phyloP scores from a whole-genome alignment of 257 asterid species.

The Mitragyna speciosa region DNA sequence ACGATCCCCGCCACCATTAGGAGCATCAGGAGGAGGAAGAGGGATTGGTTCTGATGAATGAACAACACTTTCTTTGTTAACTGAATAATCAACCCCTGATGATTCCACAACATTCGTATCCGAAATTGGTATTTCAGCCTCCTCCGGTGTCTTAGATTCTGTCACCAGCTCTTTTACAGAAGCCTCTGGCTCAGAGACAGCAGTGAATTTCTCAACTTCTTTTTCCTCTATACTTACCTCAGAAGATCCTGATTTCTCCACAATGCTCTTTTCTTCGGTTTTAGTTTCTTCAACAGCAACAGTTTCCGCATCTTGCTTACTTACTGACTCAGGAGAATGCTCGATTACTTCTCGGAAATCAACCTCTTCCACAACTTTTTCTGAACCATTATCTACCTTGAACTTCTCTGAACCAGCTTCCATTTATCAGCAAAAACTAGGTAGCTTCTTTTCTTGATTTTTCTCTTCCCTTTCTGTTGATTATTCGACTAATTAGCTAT shows the following conservation, averaged over 20 bases:
- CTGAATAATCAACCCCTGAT: constrained; percentile 15
- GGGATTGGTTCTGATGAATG: not conserved
- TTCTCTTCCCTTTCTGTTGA: not conserved
- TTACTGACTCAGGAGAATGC: constrained; percentile 1
- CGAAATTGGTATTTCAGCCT: constrained; percentile 26
- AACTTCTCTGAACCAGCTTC: not conserved
- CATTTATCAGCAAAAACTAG: not conserved
- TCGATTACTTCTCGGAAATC: not conserved
- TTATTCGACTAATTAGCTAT: not conserved
- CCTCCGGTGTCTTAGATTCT: not conserved
- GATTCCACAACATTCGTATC: constrained; percentile 24
- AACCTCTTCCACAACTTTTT: constrained; percentile 2
- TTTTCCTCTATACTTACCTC: not conserved
- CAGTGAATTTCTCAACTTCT: not conserved
- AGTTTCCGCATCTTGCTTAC: not conserved
- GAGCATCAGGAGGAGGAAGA: not conserved
- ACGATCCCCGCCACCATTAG: constrained; percentile 8
- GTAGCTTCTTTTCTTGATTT: not conserved
- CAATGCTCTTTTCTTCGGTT: not conserved
- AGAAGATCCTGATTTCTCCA: not conserved
- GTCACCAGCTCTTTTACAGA: not conserved
- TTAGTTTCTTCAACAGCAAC: not conserved
- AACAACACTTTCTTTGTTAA: not conserved
- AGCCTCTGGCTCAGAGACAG: not conserved
- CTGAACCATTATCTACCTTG: not conserved